A percentile compares a stretch with the other conserved stretches of the same genome.
Evolutionary conservation across 495 filamentous ascomycete species (phyloP).

Genomic region (Saxophila tyrrhenica): DNA sequence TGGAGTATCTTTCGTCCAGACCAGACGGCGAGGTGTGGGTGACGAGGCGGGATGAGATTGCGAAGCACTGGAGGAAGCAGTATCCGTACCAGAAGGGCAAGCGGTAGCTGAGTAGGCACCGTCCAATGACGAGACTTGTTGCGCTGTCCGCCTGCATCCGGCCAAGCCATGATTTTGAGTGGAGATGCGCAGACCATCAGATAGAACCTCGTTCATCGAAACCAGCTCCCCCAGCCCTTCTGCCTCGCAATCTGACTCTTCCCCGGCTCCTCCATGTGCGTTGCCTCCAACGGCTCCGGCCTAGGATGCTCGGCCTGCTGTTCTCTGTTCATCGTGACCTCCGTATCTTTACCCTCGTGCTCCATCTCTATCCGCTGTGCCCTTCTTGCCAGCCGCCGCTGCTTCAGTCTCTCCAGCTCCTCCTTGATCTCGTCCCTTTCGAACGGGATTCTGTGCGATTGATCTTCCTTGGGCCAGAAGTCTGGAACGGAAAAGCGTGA

Average conservation of each 20-base stretch:
- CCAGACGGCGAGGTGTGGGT: conserved; percentile 34
- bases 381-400: conserved; percentile 46
- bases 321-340: conserved; percentile 8
- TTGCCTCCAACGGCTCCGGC: conserved; percentile 12
- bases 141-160: neutral
- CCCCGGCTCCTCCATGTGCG: conserved; percentile 14
- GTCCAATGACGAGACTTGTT: neutral
- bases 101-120: neutral
- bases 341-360: conserved; percentile 29
- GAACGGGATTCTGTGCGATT: conserved; percentile 79
- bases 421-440: conserved; percentile 76
- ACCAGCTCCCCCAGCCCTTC: conserved; percentile 15
- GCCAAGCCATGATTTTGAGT: neutral
- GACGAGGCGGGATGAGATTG: conserved; percentile 36
- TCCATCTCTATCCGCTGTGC: conserved; percentile 48
- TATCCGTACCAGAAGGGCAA: conserved; percentile 32
- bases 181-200: too few species aligned
- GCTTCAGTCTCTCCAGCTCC: conserved; percentile 64
- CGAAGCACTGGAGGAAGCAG: conserved; percentile 31
- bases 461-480: conserved; percentile 85
- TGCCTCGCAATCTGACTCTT: conserved; percentile 15
- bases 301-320: conserved; percentile 4
- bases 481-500: conserved; percentile 72
- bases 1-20: conserved; percentile 33
- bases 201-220: conserved; percentile 12